Evolutionary conservation across 192 early-diverging fungal genomes (phyloP), one percentile per base, ranked within the genome.

Genomic region (Borealophlyctis nickersoniae): DNA sequence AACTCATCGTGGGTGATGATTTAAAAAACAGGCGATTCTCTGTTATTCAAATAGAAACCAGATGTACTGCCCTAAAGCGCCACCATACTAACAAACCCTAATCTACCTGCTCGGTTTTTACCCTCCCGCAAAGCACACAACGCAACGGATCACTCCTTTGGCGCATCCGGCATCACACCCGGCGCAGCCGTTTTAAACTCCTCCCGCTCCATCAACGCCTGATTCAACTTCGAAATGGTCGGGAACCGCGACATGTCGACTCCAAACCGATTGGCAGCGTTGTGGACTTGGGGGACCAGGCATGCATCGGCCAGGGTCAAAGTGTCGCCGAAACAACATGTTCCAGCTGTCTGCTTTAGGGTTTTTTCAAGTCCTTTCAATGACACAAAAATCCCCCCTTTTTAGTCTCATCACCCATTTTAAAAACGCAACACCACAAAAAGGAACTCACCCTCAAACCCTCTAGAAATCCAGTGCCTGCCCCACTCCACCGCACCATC

Each of bases 1-100:
- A n/a, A n/a, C n/a, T n/a, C n/a, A n/a, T n/a, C n/a, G n/a, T n/a
- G n/a, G n/a, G n/a, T n/a, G 39, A 7, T 45, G 39, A 19, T 19
- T 13, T 45, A 45, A 7, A 13, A 13, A 13, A 45, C 48, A 58
- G 23, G 35, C 36, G 3, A 1, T 16, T 31, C 36, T 56, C 29
- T 32, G 9, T 5, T 33, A 28, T 16, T 52, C 49, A 24, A 67
- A 36, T 51, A 51, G 49, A 50, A 19, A n/a, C 27, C 29, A 33
- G 9, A 26, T 67, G 66, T 22, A 67, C 22, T 14, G 58, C 50
- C 26, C 26, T 22, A 29, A 36, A 67, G 13, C 57, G 51, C 30
- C 58, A 56, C n/a, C 56, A 35, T 22, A 36, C 48, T 3, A 66
- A n/a, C 7, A 56, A 54, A 49, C 39, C 22, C 24, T 35, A 48